Evolutionary conservation across 805 yeast genomes (phyloP), one percentile per base, ranked within the genome.

Genomic region (Candida vartiovaarae): DNA sequence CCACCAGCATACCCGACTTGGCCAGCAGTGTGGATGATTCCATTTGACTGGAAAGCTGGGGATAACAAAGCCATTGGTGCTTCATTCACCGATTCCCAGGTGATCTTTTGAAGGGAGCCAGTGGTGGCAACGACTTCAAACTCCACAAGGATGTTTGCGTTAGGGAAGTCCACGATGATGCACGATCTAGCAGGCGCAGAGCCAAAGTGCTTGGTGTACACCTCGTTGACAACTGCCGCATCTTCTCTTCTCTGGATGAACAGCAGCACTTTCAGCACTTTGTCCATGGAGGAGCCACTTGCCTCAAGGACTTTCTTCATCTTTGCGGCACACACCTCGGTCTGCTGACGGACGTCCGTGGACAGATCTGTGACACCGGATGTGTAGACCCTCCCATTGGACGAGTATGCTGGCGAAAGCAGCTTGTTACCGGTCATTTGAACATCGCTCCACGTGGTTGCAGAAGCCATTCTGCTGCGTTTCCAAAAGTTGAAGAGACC

Each of bases 171-270:
- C 32, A 72, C 79, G 41, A 73, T 64, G 33, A 76, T 64, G 55
- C 79, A 74, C 39, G 74, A 68, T 64, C 82, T 68, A 10, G 77
- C 76, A 23, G 82, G 82, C 48, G 66, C 64, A 39, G 65, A 61
- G 2, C 69, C 66, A 62, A 76, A 72, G 53, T 66, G 63, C 49
- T 68, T 64, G 24, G 61, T 62, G 55, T 76, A 77, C 35, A 75
- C 65, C 39, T 63, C 54, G 59, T 76, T 76, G 51, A 76, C 66
- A 26, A 53, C 58, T 5, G 67, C 55, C n/a, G 72, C 69, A 50
- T 72, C 69, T 29, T 62, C 57, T 26, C 68, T 63, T 50, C 74
- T 67, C 30, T 67, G 61, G 41, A 77, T 67, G 55, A 76, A 75
- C 47, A 75, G 62, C 42, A 74, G 54, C 0, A 75, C 77, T 56